Conservation (phyloP, 495 filamentous ascomycete species). For the Penicillium cosmopolitanum region DNA sequence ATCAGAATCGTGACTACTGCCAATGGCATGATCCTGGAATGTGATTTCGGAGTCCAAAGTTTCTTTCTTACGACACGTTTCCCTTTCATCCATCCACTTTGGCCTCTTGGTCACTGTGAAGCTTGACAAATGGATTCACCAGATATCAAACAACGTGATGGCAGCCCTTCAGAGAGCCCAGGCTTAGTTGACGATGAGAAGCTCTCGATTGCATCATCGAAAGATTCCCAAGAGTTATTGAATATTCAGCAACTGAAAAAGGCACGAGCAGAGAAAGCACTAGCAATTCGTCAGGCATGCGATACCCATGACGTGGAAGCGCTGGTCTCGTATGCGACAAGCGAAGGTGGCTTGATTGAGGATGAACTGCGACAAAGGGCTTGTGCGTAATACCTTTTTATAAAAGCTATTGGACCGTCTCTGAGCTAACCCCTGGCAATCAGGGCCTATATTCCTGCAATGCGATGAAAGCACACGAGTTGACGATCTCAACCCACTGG, state of each 20-base stretch:
- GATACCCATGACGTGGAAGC: slow-evolving; percentile 60
- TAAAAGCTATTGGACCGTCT: too few species aligned
- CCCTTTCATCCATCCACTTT: background rate
- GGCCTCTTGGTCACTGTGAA: background rate
- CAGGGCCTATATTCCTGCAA: slow-evolving; percentile 84
- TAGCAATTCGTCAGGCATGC: slow-evolving; percentile 70
- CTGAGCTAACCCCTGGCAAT: background rate
- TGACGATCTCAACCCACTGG: slow-evolving; percentile 47
- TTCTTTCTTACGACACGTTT: background rate
- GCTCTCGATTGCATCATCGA: background rate
- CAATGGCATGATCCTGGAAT: slow-evolving; percentile 1
- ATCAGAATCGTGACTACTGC: background rate
- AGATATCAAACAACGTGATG: slow-evolving; percentile 3
- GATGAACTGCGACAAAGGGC: slow-evolving; percentile 80
- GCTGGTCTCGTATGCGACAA: slow-evolving; percentile 69
- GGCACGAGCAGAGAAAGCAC: slow-evolving; percentile 31
- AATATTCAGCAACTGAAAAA: slow-evolving; percentile 7
- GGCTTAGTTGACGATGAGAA: slow-evolving; percentile 9
- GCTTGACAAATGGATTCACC: slow-evolving; percentile 13
- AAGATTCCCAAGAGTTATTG: slow-evolving; percentile 6
- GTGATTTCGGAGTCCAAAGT: background rate
- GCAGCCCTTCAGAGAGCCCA: background rate
- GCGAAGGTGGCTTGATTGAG: slow-evolving; percentile 73
- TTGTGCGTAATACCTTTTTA: slow-evolving; percentile 53
- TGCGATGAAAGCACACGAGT: slow-evolving; percentile 35